Evolutionary conservation across 23 red algal species (phyloP), one percentile per base, ranked within the genome.

Genomic region (Pyropia yezoensis): DNA sequence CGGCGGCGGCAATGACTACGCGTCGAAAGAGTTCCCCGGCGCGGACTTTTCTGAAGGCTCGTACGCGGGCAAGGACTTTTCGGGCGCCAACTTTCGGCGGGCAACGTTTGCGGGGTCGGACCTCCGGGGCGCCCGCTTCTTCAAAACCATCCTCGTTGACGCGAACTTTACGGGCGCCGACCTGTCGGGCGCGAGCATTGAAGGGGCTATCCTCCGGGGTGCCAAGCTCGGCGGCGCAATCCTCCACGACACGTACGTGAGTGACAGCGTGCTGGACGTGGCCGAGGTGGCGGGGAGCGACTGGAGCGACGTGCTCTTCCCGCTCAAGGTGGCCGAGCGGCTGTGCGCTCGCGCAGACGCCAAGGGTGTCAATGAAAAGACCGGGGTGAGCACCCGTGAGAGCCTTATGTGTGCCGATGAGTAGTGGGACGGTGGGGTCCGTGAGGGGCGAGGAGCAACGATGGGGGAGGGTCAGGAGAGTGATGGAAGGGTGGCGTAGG

Each of bases 341-440:
- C 72, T 95, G 25, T 95, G 89, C 30, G 51, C 47, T 2, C 60
- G 89, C 23, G 34, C 54, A 21, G 89, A 95, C 72, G 89, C 78
- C 0, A 86, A 50, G 12, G 89, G 89, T 12, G 69, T 66, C 13
- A 95, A 95, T 63, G 54, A 71, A 25, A 62, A 49, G 18, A 95
- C 89, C 45, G 77, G 65, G 7, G 79, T 69, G 20, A 63, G 68
- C 33, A 95, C 89, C 28, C 70, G 89, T 49, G 89, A 85, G 23
- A 95, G 89, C 66, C 65, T 95, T 15, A 95, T 95, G 89, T 95
- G 89, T 33, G 72, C 79, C 13, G 79, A 92, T 57, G 22, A 59
- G 55, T 47, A 47, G 11, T 6, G 39, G 39, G 39, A 7, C 11
- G 39, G 7, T 1, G 39, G 39, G 4, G 39, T 12, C 6, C 39